These are phyloP conservation scores for Prunus yedoensis DNA, from an alignment of 331 rosid species.

Conservation along the genomic window DNA sequence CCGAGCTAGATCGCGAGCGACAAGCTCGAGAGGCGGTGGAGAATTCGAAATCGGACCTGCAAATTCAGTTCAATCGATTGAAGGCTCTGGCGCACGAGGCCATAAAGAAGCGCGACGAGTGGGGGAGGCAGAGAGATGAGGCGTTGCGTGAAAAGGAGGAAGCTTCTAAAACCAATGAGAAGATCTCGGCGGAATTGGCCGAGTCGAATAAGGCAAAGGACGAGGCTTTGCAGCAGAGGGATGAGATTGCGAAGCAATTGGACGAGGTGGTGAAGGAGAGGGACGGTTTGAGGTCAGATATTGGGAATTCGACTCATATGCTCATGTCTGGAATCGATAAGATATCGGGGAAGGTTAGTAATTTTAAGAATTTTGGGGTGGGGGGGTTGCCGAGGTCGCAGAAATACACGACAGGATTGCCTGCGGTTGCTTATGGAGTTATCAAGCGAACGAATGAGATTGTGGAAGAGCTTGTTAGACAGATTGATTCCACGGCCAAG, in stretches of 20 bases:
- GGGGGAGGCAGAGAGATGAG: constrained; percentile 58
- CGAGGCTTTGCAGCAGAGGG: constrained; percentile 40
- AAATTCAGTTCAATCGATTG: constrained; percentile 60
- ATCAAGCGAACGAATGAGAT: constrained; percentile 91
- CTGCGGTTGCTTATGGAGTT: constrained; percentile 76
- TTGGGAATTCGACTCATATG: constrained; percentile 92
- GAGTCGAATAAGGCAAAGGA: constrained; percentile 48
- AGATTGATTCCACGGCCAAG: constrained; percentile 65
- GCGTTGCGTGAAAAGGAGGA: constrained; percentile 80
- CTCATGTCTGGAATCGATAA: constrained; percentile 85
- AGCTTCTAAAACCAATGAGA: constrained; percentile 48
- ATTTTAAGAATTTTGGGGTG: constrained; percentile 51
- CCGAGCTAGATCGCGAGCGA: constrained; percentile 87
- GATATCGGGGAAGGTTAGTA: constrained; percentile 75
- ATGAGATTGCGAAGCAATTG: constrained; percentile 55
- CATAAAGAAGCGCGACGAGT: constrained; percentile 69
- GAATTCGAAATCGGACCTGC: constrained; percentile 67
- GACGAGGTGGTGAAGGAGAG: constrained; percentile 70
- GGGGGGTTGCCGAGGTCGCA: constrained; percentile 71
- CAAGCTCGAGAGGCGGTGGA: constrained; percentile 77
- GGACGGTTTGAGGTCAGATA: constrained; percentile 63
- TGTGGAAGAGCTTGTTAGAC: constrained; percentile 80
- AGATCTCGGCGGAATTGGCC: constrained; percentile 49
- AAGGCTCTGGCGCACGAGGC: constrained; percentile 86
- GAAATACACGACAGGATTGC: constrained; percentile 77